Percentiles rank a stretch among this genome's conserved stretches.
These are phyloP conservation scores for Paratinospora sagittata DNA, from an alignment of 164 flowering plant species.

Conservation along the genomic window DNA sequence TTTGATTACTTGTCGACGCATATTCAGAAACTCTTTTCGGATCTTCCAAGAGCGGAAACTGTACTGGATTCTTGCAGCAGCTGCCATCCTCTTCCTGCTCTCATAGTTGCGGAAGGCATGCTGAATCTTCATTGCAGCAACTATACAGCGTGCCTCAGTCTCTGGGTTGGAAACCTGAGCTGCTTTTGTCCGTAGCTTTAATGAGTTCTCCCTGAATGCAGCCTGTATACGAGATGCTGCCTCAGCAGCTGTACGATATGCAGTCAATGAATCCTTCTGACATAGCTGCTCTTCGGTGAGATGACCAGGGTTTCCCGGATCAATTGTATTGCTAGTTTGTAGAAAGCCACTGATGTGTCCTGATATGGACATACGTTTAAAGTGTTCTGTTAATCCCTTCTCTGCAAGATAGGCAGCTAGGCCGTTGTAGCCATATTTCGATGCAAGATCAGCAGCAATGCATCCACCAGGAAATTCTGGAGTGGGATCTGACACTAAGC, in stretches of 20 bases:
- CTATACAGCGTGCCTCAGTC: constrained; percentile 56
- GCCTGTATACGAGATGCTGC: constrained; percentile 92
- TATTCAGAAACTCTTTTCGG: constrained; percentile 66
- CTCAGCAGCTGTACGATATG: constrained; percentile 85
- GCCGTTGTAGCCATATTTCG: constrained; percentile 59
- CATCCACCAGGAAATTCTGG: constrained; percentile 64
- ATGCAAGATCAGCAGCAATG: constrained; percentile 81
- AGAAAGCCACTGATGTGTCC: constrained; percentile 76
- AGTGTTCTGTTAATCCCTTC: constrained; percentile 63
- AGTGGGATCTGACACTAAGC: constrained; percentile 79
- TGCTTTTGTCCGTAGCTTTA: constrained; percentile 42
- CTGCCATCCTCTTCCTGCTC: constrained; percentile 48
- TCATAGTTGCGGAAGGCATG: constrained; percentile 74
- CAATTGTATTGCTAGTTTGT: constrained; percentile 28
- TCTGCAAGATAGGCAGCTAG: constrained; percentile 93
- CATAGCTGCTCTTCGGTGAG: constrained; percentile 57
- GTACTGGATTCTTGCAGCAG: constrained; percentile 79
- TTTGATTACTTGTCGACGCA: constrained; percentile 73
- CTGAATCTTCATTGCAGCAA: constrained; percentile 93
- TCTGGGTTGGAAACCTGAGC: constrained; percentile 50
- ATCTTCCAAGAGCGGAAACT: constrained; percentile 84
- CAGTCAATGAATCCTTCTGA: constrained; percentile 74
- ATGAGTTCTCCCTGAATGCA: constrained; percentile 72
- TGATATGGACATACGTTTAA: constrained; percentile 64
- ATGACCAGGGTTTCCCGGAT: constrained; percentile 22